Evolutionary conservation across 2,329 filamentous ascomycete species (phyloP).

Genomic region (Diaporthe caulivora): DNA sequence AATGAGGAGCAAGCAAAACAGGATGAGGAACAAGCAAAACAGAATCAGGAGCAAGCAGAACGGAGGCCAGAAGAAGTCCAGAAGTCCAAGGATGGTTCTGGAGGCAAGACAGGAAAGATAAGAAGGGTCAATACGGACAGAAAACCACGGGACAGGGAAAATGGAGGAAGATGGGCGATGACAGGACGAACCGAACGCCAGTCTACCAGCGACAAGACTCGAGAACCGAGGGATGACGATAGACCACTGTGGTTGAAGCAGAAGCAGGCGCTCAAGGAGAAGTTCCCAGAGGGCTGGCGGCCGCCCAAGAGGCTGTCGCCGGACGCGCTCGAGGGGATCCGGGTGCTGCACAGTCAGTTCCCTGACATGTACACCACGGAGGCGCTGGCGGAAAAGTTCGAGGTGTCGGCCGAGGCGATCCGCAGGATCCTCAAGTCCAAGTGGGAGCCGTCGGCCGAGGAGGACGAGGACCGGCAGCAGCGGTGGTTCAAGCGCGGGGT

Average conservation of each 20-base stretch:
- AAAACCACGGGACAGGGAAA: constrained; percentile 43
- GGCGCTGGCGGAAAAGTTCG: constrained; percentile 81
- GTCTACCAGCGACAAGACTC: constrained; percentile 41
- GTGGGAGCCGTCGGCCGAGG: constrained; percentile 72
- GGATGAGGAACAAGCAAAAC: background rate
- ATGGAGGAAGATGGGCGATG: constrained; percentile 42
- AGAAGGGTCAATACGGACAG: constrained; percentile 62
- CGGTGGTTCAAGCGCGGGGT: constrained; percentile 74
- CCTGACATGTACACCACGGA: constrained; percentile 82
- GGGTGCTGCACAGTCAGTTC: constrained; percentile 82
- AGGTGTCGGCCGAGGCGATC: constrained; percentile 88
- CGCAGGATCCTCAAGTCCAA: constrained; percentile 87
- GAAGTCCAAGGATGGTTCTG: background rate
- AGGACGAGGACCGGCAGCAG: constrained; percentile 68
- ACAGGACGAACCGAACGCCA: constrained; percentile 9
- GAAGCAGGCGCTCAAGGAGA: constrained; percentile 79
- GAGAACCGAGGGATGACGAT: constrained; percentile 40
- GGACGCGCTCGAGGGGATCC: constrained; percentile 90
- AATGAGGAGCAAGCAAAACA: background rate
- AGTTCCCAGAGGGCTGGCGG: constrained; percentile 85
- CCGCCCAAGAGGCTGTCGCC: constrained; percentile 91
- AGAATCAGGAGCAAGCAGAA: background rate
- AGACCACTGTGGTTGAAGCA: constrained; percentile 76
- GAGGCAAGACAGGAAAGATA: constrained; percentile 49
- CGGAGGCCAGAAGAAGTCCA: background rate